Conservation (phyloP, 1,284 basidiomycete genomes). For the Cerrena zonata region DNA sequence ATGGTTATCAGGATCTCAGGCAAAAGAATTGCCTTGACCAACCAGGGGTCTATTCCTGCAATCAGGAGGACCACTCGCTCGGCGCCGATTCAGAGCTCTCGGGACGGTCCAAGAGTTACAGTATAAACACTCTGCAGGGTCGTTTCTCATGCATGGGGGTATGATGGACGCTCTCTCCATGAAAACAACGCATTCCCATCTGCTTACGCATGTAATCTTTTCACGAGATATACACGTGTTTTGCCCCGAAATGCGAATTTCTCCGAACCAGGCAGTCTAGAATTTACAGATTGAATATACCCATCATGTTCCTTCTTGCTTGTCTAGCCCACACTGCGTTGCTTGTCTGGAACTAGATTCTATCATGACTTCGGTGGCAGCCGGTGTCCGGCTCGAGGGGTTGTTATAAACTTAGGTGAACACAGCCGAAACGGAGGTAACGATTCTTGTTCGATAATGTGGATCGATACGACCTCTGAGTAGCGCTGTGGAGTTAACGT, state of each 20-base stretch:
- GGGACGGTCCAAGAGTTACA: not conserved
- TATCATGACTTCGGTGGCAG: not conserved
- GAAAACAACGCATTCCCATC: not conserved
- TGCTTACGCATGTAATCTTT: not conserved
- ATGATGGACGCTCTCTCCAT: not conserved
- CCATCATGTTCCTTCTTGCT: not conserved
- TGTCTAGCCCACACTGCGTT: not conserved
- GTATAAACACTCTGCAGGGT: not conserved
- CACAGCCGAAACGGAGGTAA: constrained; percentile 4
- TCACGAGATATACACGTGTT: constrained; percentile 7
- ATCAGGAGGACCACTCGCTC: not conserved
- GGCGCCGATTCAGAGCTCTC: too few species aligned
- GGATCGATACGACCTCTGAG: constrained; percentile 2
- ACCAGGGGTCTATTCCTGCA: not conserved
- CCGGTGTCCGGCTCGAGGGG: constrained; percentile 4
- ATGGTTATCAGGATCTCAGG: not conserved
- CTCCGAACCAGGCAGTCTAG: not conserved
- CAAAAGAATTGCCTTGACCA: not conserved
- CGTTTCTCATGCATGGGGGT: not conserved
- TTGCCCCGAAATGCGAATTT: not conserved
- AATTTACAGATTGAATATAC: not conserved
- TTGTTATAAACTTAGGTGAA: not conserved
- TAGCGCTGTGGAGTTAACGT: constrained; percentile 8
- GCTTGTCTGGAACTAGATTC: not conserved
- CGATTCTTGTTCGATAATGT: not conserved